A percentile compares a stretch with the other conserved stretches of the same genome.
Conservation (phyloP, 768 basidiomycete species). For the Lentinula lateritia region DNA sequence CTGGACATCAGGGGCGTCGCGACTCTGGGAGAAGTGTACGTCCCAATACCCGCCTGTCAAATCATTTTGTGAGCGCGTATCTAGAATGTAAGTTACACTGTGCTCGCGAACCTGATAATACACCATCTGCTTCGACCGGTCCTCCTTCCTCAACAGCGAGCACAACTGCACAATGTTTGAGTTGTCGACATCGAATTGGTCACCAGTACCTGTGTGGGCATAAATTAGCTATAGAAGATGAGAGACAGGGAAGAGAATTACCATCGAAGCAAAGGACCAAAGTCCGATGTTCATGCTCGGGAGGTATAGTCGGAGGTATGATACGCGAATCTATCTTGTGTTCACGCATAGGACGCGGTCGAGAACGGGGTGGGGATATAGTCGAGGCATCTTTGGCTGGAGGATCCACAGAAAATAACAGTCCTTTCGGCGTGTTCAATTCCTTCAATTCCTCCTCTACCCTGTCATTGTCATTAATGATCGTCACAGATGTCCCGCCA, state of each 20-base stretch:
- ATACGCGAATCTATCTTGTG: not conserved
- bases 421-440: not conserved
- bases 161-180: slow-evolving; percentile 51
- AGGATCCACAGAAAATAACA: not conserved
- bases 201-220: slow-evolving; percentile 34
- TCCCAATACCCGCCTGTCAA: slow-evolving; percentile 44
- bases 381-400: not conserved
- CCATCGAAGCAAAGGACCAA: slow-evolving; percentile 53
- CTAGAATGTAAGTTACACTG: not conserved
- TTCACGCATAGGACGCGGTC: not conserved
- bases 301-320: not conserved
- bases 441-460: not conserved
- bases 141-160: slow-evolving; percentile 47
- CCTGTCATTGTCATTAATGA: not conserved
- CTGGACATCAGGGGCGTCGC: slow-evolving; percentile 28
- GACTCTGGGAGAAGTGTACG: slow-evolving; percentile 36
- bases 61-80: not conserved
- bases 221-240: not conserved
- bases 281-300: slow-evolving; percentile 24
- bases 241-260: not conserved
- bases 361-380: not conserved
- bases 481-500: not conserved
- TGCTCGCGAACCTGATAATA: slow-evolving; percentile 43
- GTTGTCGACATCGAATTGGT: slow-evolving; percentile 47
- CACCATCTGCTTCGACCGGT: slow-evolving; percentile 46